A percentile compares a stretch with the other conserved stretches of the same genome.
phyloP scores from a whole-genome alignment of 768 basidiomycete species.

The Scleroderma citrinum region DNA sequence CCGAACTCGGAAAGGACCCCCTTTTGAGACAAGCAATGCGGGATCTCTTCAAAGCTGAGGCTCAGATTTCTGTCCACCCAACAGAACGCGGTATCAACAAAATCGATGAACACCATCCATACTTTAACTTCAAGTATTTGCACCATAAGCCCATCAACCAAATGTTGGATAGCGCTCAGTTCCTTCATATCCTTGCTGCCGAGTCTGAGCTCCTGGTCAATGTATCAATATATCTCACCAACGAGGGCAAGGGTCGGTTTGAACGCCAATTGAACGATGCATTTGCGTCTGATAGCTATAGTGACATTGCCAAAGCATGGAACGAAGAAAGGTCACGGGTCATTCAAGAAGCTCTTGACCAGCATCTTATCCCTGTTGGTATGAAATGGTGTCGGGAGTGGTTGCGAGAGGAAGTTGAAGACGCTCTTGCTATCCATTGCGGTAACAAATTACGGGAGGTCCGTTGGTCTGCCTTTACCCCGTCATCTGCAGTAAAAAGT shows the following conservation, averaged over 20 bases:
- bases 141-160: slow-evolving; percentile 65
- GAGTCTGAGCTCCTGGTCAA: slow-evolving; percentile 86
- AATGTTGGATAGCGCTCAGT: slow-evolving; percentile 71
- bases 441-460: slow-evolving; percentile 67
- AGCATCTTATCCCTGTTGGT: slow-evolving; percentile 78
- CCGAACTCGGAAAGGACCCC: slow-evolving; percentile 92
- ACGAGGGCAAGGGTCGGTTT: slow-evolving; percentile 57
- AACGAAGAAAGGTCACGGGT: slow-evolving; percentile 79
- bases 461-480: slow-evolving; percentile 18
- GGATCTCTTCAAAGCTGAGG: slow-evolving; percentile 66
- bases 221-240: slow-evolving; percentile 61
- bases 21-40: slow-evolving; percentile 75
- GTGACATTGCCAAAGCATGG: slow-evolving; percentile 85
- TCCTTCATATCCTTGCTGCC: slow-evolving; percentile 85
- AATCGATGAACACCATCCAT: slow-evolving; percentile 68
- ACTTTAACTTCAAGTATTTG: slow-evolving; percentile 91
- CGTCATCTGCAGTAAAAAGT: background rate
- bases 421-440: slow-evolving; percentile 65
- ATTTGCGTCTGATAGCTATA: slow-evolving; percentile 79
- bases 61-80: slow-evolving; percentile 71
- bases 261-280: slow-evolving; percentile 74
- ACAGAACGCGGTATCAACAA: slow-evolving; percentile 82
- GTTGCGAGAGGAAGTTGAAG: slow-evolving; percentile 87
- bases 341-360: slow-evolving; percentile 71
- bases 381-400: slow-evolving; percentile 88